phyloP scores from a whole-genome alignment of 108 stramenopile species.

The Schizochytrium sp. region DNA sequence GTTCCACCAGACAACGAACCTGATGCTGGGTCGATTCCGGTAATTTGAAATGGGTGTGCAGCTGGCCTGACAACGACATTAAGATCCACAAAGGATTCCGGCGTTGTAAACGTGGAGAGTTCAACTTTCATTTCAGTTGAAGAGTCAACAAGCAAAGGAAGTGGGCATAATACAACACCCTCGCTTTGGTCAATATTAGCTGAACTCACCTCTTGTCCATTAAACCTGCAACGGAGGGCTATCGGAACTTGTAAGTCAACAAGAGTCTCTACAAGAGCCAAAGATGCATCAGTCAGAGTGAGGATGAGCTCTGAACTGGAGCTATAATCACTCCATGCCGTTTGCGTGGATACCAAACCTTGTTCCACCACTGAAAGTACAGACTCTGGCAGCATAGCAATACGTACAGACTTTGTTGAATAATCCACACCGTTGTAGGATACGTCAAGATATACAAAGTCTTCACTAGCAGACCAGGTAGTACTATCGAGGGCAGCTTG shows the following conservation, averaged over 20 bases:
- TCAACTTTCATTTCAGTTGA: background rate
- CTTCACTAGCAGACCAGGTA: background rate
- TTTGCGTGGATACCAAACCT: too few species aligned
- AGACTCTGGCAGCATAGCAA: background rate
- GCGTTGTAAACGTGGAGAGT: background rate
- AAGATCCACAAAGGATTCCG: background rate
- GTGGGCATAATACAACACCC: too few species aligned
- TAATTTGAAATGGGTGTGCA: background rate
- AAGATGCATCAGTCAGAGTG: too few species aligned
- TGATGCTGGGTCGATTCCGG: background rate
- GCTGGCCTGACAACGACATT: background rate
- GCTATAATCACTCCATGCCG: too few species aligned
- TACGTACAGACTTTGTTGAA: background rate
- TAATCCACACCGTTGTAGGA: conserved; percentile 13
- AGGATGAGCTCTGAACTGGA: too few species aligned
- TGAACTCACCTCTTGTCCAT: too few species aligned
- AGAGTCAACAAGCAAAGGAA: too few species aligned
- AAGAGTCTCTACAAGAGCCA: too few species aligned
- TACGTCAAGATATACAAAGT: background rate
- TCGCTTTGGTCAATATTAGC: too few species aligned
- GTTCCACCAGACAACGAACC: background rate
- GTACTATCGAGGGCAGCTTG: background rate
- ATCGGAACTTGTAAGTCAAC: too few species aligned
- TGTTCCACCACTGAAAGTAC: background rate
- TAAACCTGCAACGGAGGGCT: too few species aligned